Conservation (phyloP, 2,329 filamentous ascomycete species). For the Tolypocladium pustulatum region DNA sequence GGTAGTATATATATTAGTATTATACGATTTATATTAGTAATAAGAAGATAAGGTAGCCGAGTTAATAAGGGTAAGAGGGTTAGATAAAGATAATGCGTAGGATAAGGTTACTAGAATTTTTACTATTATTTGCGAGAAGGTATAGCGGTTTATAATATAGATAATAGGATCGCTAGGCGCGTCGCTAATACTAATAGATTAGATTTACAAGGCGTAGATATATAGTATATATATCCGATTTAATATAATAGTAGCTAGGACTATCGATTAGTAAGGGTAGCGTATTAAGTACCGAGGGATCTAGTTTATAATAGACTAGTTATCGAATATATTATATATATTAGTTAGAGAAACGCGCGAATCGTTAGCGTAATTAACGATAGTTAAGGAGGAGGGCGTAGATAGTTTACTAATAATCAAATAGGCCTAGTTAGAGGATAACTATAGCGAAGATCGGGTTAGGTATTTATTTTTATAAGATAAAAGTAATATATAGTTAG, state of each 20-base stretch:
- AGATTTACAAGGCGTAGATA: constrained; percentile 1
- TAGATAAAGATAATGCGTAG: background rate
- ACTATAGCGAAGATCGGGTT: constrained; percentile 1
- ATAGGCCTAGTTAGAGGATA: background rate
- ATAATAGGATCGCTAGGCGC: background rate
- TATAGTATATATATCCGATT: constrained; percentile 7
- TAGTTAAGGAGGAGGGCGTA: no score
- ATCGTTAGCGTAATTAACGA: no score
- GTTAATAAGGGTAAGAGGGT: no score
- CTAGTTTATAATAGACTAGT: constrained; percentile 1
- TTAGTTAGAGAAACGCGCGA: no score
- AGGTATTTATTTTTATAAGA: constrained; percentile 3
- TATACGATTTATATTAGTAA: no score
- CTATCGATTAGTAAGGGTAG: constrained; percentile 4
- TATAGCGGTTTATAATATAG: constrained; percentile 7
- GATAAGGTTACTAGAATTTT: constrained; percentile 3
- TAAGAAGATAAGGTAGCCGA: no score
- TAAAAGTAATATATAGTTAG: constrained; percentile 1
- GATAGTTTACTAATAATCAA: background rate
- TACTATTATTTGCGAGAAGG: background rate
- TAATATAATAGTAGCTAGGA: background rate
- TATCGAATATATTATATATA: background rate
- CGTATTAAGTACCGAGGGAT: background rate
- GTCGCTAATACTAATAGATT: no score
- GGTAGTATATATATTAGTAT: no score